Evolutionary conservation across 257 asterid species (phyloP).

Genomic region (Solanum sejunctum): DNA sequence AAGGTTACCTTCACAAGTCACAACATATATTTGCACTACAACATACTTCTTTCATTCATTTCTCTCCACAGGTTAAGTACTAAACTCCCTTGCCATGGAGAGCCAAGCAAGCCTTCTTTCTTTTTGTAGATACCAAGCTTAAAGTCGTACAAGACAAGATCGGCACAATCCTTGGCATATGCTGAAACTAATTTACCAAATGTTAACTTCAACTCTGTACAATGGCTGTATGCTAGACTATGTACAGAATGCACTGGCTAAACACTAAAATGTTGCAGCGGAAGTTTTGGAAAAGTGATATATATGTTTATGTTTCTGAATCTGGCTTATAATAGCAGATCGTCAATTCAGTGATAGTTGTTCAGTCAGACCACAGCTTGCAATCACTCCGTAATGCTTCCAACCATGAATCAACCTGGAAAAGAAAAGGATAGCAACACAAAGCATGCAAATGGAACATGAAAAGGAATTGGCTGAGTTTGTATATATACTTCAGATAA

Average conservation of each 20-base stretch:
- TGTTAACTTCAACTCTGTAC: background rate
- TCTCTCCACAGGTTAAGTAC: background rate
- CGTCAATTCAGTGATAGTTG: background rate
- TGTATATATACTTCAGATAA: background rate
- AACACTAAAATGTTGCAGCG: background rate
- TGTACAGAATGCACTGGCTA: background rate
- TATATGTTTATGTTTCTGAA: background rate
- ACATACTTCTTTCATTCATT: background rate
- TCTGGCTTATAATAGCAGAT: background rate
- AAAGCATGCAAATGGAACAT: background rate
- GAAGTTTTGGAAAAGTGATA: background rate
- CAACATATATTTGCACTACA: background rate
- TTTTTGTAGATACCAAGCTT: background rate
- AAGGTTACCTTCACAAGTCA: background rate
- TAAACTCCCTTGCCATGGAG: background rate
- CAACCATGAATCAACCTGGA: constrained; percentile 78
- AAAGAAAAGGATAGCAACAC: background rate
- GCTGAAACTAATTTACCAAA: background rate
- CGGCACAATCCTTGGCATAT: background rate
- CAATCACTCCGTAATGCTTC: constrained; percentile 40
- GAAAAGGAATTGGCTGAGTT: background rate
- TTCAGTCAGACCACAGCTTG: constrained; percentile 23
- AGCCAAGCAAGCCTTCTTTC: background rate
- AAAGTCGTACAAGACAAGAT: background rate
- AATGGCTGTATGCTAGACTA: background rate